phyloP scores from a whole-genome alignment of 768 basidiomycete species.

The Boletus rubroflammeus region DNA sequence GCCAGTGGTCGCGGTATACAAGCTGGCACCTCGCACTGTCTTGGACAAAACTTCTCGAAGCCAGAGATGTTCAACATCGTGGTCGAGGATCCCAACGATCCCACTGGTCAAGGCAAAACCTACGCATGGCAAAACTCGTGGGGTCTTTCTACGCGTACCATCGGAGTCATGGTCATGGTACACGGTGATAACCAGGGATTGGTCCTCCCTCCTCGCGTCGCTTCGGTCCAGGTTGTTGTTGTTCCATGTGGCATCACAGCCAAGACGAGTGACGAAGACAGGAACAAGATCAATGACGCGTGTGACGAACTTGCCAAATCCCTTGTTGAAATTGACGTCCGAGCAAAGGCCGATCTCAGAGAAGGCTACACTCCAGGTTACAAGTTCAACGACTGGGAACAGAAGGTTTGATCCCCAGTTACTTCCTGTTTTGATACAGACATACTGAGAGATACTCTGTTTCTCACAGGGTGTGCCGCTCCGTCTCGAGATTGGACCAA shows the following conservation, averaged over 20 bases:
- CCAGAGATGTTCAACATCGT: constrained; percentile 97
- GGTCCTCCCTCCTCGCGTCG: constrained; percentile 95
- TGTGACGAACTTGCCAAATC: constrained; percentile 75
- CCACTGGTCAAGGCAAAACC: constrained; percentile 60
- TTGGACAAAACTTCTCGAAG: constrained; percentile 97
- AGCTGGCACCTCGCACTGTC: constrained; percentile 94
- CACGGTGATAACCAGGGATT: constrained; percentile 98
- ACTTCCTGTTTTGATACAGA: not conserved
- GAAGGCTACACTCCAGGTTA: constrained; percentile 98
- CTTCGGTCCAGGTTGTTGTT: constrained; percentile 85
- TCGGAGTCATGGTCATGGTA: constrained; percentile 99
- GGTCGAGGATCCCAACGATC: constrained; percentile 89
- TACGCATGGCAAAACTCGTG: constrained; percentile 99
- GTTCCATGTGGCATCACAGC: constrained; percentile 95
- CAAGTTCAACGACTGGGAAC: constrained; percentile 99
- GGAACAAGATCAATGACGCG: constrained; percentile 67
- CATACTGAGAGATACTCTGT: not conserved
- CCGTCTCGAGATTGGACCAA: constrained; percentile 94
- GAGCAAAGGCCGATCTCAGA: constrained; percentile 86
- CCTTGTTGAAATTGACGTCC: constrained; percentile 68
- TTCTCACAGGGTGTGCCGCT: constrained; percentile 81
- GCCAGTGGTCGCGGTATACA: constrained; percentile 97
- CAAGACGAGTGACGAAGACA: constrained; percentile 66
- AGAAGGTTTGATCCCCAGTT: constrained; percentile 58
- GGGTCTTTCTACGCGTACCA: constrained; percentile 93